Evolutionary conservation across 1,284 basidiomycete genomes (phyloP).

Genomic region (Cystobasidium sp.): DNA sequence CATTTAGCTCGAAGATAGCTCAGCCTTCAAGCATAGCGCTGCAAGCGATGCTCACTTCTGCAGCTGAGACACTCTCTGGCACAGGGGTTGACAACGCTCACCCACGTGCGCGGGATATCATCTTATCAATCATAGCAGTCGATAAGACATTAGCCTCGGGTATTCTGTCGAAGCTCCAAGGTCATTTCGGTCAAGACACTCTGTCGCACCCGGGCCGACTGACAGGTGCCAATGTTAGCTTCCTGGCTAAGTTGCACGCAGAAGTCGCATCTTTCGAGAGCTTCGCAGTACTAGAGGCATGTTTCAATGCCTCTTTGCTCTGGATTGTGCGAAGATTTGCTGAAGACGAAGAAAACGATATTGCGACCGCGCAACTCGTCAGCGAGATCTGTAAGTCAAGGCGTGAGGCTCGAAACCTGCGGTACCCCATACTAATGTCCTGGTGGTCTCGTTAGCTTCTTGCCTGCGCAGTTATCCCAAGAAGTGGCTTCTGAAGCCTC

Average conservation of each 20-base stretch:
- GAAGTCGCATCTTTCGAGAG: not conserved
- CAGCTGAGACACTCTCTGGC: not conserved
- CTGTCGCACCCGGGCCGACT: not conserved
- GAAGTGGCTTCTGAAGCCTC: slow-evolving; percentile 61
- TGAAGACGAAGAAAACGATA: slow-evolving; percentile 54
- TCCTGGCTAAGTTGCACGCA: not conserved
- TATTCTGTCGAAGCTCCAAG: slow-evolving; percentile 1
- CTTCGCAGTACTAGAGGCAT: slow-evolving; percentile 20
- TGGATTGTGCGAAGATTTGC: slow-evolving; percentile 58
- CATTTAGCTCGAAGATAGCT: not conserved
- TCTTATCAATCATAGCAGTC: not conserved
- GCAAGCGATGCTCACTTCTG: slow-evolving; percentile 1
- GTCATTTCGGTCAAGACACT: not conserved
- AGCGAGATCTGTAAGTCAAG: slow-evolving; percentile 44
- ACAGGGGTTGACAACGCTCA: not conserved
- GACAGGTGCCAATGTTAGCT: not conserved
- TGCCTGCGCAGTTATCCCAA: slow-evolving; percentile 1
- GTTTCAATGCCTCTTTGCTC: slow-evolving; percentile 48
- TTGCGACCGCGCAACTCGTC: slow-evolving; percentile 28
- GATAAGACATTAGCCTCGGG: not conserved
- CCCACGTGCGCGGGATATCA: not conserved
- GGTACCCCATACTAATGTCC: not conserved
- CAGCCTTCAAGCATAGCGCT: not conserved
- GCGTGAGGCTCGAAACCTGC: not conserved
- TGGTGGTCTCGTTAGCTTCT: not conserved